Evolutionary conservation across 1,284 basidiomycete genomes (phyloP).

Genomic region (Cutaneotrichosporon cavernicola): DNA sequence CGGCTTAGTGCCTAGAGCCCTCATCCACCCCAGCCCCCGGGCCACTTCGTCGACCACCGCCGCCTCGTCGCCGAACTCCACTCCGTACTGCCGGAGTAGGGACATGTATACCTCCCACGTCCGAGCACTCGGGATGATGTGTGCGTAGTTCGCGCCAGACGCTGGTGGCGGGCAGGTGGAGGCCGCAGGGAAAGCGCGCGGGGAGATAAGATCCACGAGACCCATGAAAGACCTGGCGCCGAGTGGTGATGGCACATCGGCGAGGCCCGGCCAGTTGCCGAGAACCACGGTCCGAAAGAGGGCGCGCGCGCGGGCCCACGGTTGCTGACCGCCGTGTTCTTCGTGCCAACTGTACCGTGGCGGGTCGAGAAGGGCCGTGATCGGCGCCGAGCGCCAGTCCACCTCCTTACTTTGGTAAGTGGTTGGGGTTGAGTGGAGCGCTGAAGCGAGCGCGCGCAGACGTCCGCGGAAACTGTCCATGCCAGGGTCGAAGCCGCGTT

Average conservation of each 20-base stretch:
- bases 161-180: not conserved
- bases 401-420: not conserved
- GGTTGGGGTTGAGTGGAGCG: conserved; percentile 13
- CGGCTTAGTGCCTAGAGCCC: conserved; percentile 60
- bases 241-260: conserved; percentile 35
- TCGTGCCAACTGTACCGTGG: conserved; percentile 24
- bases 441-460: conserved; percentile 31
- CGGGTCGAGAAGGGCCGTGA: conserved; percentile 12
- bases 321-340: conserved; percentile 24
- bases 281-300: conserved; percentile 41
- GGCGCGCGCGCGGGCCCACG: conserved; percentile 36
- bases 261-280: conserved; percentile 41
- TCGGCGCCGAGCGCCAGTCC: conserved; percentile 5
- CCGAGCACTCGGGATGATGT: conserved; percentile 58
- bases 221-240: conserved; percentile 24
- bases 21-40: conserved; percentile 76
- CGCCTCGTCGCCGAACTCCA: conserved; percentile 30
- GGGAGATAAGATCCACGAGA: conserved; percentile 26
- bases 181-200: conserved; percentile 1
- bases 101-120: conserved; percentile 65
- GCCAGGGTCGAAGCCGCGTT: conserved; percentile 14
- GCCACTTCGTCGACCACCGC: conserved; percentile 4
- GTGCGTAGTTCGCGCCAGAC: conserved; percentile 37
- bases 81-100: conserved; percentile 61
- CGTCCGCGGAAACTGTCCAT: conserved; percentile 26